Base-by-base conservation (phyloP, 805 yeast genomes). In the Candida xyloterini region DNA sequence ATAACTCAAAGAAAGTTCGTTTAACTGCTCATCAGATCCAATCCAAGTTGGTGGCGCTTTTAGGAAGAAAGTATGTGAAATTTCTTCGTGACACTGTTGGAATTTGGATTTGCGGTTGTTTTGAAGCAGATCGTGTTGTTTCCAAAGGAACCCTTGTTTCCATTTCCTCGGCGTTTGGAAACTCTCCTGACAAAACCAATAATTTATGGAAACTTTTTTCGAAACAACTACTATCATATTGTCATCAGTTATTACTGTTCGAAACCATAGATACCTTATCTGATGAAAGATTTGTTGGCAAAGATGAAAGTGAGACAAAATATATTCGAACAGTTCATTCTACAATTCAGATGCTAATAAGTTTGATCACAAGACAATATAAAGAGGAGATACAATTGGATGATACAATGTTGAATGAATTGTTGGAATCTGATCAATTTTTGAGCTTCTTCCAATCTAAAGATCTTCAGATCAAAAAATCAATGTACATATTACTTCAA, bases 81-180 rank as follows among this genome's bases (percentile, higher is more conserved):
- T 83, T 81, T 57, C 66, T 91, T 46, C 79, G 78, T 44, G 83
- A 84, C 48, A 71, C 84, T 0, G 68, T 87, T 7, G 93, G 95
- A 0, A 63, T 82, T 1, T 78, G 95, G 79, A 52, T 90, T 5
- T 68, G 78, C 20, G 95, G 95, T 0, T 53, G 72, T 2, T 83
- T 70, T 55, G 98, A 91, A 52, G 54, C 71, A 2, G 97, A 90
- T 48, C 59, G 78, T 31, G 45, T 71, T 2, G 91, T 84, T 0
- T 65, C 82, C 0, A 65, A 60, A 22, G 59, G 78, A 0, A 75
- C 88, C 11, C 51, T 53, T 14, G 59, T 64, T 9, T 66, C 76
- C 9, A 57, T 89, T 22, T 57, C 65, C 13, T 52, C 55, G 4
- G 73, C 85, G 6, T 88, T 91, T 57, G 68, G 73, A 4, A 70